Base-by-base conservation (phyloP, 495 filamentous ascomycete genomes). In the Jackrogersella minutella region DNA sequence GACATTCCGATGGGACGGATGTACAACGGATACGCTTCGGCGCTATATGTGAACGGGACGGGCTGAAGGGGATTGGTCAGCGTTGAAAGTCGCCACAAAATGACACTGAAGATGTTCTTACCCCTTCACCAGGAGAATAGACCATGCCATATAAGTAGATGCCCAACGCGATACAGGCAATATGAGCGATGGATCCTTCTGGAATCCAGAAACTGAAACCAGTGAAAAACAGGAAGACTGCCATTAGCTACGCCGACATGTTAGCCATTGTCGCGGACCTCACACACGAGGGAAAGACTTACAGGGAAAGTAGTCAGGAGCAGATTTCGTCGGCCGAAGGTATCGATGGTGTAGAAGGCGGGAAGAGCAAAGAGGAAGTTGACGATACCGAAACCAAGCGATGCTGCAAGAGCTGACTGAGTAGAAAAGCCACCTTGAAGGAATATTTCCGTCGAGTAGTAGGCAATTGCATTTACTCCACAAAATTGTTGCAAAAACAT, bases 401-500 rank as follows among this genome's bases (percentile, higher is more conserved):
- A 91, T 8, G 88, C 89, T 2, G 77, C 74, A 13, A 95, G 81
- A 0, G 91, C 88, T 5, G 75, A 69, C 22, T 84, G 78, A 0
- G 80, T 78, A 24, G 74, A 75, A 72, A 90, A 85, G 21, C 85
- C 82, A 17, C 87, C 86, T 0, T 88, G 59, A 4, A 74, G 54
- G 75, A 91, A 92, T 57, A 91, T 86, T 21, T 84, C 81, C 0
- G 87, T 85, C 0, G 83, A 87, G 70, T 92, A 93, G 75, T 90
- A 93, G 13, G 84, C 82, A 34, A 90, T 86, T 4, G 86, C 84
- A 46, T 89, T 89, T 17, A 89, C 86, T 7, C 85, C 86, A 69
- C 82, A 88, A 71, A 91, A 88, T 76, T 93, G 92, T 70, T 95
- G 92, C 86, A 92, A 87, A 62, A 92, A 93, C 91, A 93, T 93